phyloP scores from a whole-genome alignment of 1,284 basidiomycete genomes.

The Exobasidium cylindrosporum region DNA sequence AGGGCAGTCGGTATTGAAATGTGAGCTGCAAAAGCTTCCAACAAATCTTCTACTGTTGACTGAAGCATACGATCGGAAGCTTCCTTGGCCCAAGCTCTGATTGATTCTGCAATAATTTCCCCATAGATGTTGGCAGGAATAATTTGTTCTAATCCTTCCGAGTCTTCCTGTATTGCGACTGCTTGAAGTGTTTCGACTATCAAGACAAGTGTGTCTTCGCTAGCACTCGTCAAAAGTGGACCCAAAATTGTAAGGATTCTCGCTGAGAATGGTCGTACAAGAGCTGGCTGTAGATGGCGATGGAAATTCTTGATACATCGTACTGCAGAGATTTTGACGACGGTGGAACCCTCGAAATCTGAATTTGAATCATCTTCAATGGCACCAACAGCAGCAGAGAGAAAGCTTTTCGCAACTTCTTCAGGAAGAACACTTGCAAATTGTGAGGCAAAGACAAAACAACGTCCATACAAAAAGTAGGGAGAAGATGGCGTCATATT shows the following conservation, averaged over 20 bases:
- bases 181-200: conserved; percentile 80
- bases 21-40: conserved; percentile 9
- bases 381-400: conserved; percentile 78
- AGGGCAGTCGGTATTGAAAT: not conserved
- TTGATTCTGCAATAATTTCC: conserved; percentile 61
- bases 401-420: conserved; percentile 64
- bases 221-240: conserved; percentile 74
- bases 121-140: conserved; percentile 22
- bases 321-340: conserved; percentile 89
- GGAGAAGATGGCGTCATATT: conserved; percentile 65
- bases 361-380: conserved; percentile 62
- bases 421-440: conserved; percentile 72
- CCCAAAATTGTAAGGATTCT: conserved; percentile 78
- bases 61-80: conserved; percentile 14
- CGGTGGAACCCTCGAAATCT: conserved; percentile 64
- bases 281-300: conserved; percentile 59
- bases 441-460: conserved; percentile 90
- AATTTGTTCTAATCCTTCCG: conserved; percentile 2
- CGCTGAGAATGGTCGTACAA: conserved; percentile 66
- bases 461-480: conserved; percentile 88
- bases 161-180: conserved; percentile 69
- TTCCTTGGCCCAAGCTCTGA: conserved; percentile 62
- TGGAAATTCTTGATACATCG: conserved; percentile 58
- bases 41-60: conserved; percentile 5
- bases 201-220: conserved; percentile 84